Conservation (phyloP, 83 land plant genomes). For the Picea abies region DNA sequence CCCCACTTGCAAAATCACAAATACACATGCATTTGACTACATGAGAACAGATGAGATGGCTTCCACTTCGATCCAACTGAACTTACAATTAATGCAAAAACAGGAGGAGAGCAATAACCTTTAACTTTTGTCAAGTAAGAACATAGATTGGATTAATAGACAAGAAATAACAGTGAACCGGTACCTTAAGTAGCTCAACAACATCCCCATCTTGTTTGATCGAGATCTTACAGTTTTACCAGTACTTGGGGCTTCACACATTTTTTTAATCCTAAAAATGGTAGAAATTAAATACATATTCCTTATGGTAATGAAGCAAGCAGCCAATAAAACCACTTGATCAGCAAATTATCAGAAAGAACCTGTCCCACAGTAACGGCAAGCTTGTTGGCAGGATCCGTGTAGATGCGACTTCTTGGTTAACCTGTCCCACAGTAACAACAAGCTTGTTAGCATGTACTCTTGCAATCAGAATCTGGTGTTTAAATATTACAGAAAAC, state of each 20-base stretch:
- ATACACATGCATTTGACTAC: constrained; percentile 62
- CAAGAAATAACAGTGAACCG: background rate
- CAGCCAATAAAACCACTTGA: background rate
- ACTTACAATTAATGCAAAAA: constrained; percentile 33
- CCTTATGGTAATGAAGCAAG: background rate
- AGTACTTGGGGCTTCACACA: constrained; percentile 37
- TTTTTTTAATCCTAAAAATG: constrained; percentile 68
- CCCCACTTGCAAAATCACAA: constrained; percentile 66
- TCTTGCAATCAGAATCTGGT: constrained; percentile 35
- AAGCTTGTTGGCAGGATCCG: constrained; percentile 44
- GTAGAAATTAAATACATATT: background rate
- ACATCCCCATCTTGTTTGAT: constrained; percentile 55
- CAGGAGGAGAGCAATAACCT: background rate
- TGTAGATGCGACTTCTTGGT: constrained; percentile 58
- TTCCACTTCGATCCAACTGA: constrained; percentile 68
- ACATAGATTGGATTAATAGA: background rate
- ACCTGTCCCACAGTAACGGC: constrained; percentile 82
- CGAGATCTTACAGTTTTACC: constrained; percentile 56
- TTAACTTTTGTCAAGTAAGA: background rate
- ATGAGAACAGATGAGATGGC: constrained; percentile 63
- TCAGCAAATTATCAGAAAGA: background rate
- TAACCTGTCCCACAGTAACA: background rate
- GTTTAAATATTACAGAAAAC: constrained; percentile 48
- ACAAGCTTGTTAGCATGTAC: constrained; percentile 28
- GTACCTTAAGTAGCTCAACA: constrained; percentile 80